Base-by-base conservation (phyloP, 495 filamentous ascomycete species). In the Annulohypoxylon moriforme region DNA sequence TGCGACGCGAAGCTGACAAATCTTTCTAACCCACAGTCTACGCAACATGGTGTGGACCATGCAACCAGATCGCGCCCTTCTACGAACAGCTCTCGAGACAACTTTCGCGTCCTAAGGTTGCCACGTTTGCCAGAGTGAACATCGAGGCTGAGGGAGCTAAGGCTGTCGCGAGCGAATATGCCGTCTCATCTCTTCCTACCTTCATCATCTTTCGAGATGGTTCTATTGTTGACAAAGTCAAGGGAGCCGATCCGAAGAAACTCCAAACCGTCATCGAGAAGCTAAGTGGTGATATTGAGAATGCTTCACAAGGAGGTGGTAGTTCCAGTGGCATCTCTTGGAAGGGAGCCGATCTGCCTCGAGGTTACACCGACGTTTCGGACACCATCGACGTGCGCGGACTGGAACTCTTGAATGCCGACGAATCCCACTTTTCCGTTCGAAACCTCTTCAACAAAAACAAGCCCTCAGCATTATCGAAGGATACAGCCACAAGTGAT, bases 121-220 rank as follows among this genome's bases (percentile, higher is more conserved):
- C 96, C 65, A 92, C 89, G 62, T 97, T 98, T 77, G 90, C 88
- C 77, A 97, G 97, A 83, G 86, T 97, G 81, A 89, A 98, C 82
- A 90, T 89, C 52, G 93, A 96, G 59, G 72, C 87, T 22, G 92
- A 95, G 77, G 84, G 89, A 75, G 63, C 63, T 13, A 76, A 73
- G 59, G 88, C 92, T 18, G 85, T 98, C 40, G 89, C 92, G 11
- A 79, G 85, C 62, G 85, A 86, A 64, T 94, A 95, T 76, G 78
- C 83, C 53, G 86, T 97, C 69, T 90, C 88, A n/a, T 87, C 85
- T 13, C 85, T 92, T 71, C 96, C 96, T 14, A 97, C 95, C 46
- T 97, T 98, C 82, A 89, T 98, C 75, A 86, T 97, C 72, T 97
- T 98, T 86, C 92, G 93, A 73, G 85, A 90, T 67, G 89, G 90